Evolutionary conservation across 2,329 filamentous ascomycete genomes (phyloP).

Genomic region (Aspergillus sp.): DNA sequence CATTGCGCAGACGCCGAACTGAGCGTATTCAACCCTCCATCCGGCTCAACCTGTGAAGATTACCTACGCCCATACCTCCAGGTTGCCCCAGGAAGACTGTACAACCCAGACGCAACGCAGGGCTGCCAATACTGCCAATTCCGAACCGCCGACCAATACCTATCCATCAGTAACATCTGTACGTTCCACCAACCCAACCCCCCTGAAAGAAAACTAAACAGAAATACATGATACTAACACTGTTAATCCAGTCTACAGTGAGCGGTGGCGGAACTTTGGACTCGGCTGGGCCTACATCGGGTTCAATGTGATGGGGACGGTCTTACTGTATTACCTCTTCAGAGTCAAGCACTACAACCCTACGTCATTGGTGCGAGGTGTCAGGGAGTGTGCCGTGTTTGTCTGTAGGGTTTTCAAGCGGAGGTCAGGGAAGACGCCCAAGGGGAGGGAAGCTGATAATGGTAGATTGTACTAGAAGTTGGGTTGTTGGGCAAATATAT

Average conservation of each 20-base stretch:
- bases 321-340: conserved; percentile 51
- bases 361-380: conserved; percentile 19
- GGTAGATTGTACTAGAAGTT: conserved; percentile 16
- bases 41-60: conserved; percentile 53
- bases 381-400: conserved; percentile 15
- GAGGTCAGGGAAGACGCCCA: conserved; percentile 23
- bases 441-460: conserved; percentile 26
- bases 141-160: conserved; percentile 36
- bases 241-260: conserved; percentile 39
- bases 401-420: conserved; percentile 28
- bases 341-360: conserved; percentile 40
- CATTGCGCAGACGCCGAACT: conserved; percentile 66
- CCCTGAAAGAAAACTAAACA: background rate
- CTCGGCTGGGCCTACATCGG: conserved; percentile 56
- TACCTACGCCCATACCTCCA: conserved; percentile 55
- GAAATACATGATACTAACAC: too few relatives aligned
- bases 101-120: conserved; percentile 43
- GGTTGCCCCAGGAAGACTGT: conserved; percentile 50
- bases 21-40: conserved; percentile 59
- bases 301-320: conserved; percentile 55
- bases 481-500: too few relatives aligned
- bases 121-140: conserved; percentile 49
- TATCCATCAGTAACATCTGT: conserved; percentile 42
- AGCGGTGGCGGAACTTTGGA: conserved; percentile 67
- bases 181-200: conserved; percentile 4